These are phyloP conservation scores for Blastocladiella emersonii DNA, from an alignment of 371 early-diverging fungal species.

Conservation along the genomic window DNA sequence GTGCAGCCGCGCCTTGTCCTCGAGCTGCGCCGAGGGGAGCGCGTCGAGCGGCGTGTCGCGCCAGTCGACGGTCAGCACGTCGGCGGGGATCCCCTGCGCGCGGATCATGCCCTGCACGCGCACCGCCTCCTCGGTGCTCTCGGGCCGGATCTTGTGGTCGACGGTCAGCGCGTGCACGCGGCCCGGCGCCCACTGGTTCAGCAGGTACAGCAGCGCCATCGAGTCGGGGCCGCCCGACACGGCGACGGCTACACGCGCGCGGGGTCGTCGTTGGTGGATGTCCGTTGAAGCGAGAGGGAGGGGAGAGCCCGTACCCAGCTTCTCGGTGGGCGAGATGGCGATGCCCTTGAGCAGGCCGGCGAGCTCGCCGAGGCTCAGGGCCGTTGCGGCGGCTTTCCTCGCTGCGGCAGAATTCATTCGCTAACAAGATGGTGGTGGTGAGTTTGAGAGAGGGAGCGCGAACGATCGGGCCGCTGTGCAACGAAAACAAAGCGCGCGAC, in stretches of 20 bases:
- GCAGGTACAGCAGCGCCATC: neutral
- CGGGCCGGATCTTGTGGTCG: neutral
- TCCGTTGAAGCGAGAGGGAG: neutral
- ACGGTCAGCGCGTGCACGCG: slow-evolving; percentile 1
- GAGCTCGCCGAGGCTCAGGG: neutral
- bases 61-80: neutral
- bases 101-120: neutral
- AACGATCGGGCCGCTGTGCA: no score
- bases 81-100: neutral
- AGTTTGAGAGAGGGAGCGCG: no score
- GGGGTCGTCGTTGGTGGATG: neutral
- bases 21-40: neutral
- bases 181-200: neutral
- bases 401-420: no score
- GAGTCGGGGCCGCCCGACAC: slow-evolving; percentile 4
- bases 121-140: neutral
- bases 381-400: no score
- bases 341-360: neutral
- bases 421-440: no score
- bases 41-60: neutral
- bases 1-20: neutral
- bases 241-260: neutral
- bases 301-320: neutral
- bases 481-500: no score
- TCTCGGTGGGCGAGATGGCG: neutral